Conservation (phyloP, 371 early-diverging fungal species). For the Basidiobolus meristosporus region DNA sequence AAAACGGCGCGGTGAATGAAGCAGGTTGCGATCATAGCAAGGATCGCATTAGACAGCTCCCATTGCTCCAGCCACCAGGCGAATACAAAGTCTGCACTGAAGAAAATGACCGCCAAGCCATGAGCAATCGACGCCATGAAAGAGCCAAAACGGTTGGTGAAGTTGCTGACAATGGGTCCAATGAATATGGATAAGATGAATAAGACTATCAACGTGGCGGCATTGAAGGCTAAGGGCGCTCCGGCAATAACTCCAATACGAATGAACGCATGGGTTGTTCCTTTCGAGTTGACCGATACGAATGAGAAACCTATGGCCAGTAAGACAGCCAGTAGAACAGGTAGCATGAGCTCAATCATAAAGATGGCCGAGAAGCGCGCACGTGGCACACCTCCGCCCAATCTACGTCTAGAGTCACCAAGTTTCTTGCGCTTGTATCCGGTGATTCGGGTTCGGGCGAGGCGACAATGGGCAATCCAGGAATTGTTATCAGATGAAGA, state of each 20-base stretch:
- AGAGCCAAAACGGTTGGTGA: conserved; percentile 46
- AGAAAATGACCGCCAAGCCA: conserved; percentile 34
- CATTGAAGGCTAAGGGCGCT: conserved; percentile 53
- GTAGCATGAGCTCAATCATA: conserved; percentile 49
- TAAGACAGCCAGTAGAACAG: conserved; percentile 38
- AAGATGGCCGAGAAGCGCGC: conserved; percentile 46
- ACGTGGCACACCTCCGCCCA: conserved; percentile 37
- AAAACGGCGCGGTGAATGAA: conserved; percentile 50
- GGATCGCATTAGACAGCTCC: conserved; percentile 30
- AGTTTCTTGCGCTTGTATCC: conserved; percentile 58
- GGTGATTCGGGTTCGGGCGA: conserved; percentile 49
- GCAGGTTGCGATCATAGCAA: conserved; percentile 32
- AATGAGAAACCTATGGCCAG: conserved; percentile 42
- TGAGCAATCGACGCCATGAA: conserved; percentile 53
- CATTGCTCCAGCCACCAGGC: conserved; percentile 50
- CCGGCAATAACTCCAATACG: conserved; percentile 41
- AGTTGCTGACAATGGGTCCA: conserved; percentile 36
- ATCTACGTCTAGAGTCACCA: conserved; percentile 26
- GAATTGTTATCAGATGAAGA: conserved; percentile 49
- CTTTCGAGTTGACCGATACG: conserved; percentile 19
- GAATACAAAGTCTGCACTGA: conserved; percentile 34
- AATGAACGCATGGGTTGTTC: conserved; percentile 21
- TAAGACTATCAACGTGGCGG: conserved; percentile 37
- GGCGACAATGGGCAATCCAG: conserved; percentile 60
- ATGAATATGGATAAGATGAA: conserved; percentile 49